Evolutionary conservation across 2,329 filamentous ascomycete genomes (phyloP), one percentile per base, ranked within the genome.

Genomic region (Penicillium decumbens): DNA sequence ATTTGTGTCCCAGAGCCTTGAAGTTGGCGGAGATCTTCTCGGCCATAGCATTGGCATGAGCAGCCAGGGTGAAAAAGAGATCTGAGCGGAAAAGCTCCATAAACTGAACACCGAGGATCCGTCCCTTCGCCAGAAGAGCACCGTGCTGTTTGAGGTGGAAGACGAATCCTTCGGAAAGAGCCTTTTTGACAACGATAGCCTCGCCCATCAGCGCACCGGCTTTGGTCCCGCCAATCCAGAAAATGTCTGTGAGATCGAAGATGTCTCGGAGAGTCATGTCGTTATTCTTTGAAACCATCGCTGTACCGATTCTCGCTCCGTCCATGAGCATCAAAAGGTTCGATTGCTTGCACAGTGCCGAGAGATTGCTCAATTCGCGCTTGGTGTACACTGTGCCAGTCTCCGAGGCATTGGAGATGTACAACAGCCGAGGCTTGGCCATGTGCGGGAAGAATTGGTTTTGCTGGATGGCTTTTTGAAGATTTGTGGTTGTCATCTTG

Each of bases 161-260:
- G 41, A 73, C 72, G 50, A 76, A 79, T 29, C 76, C 77, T 4
- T 71, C 64, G 0, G 75, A 72, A 0, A 79, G 60, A 4, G 51
- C 45, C 25, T 75, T 65, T 43, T 76, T 76, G 24, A 79, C 73
- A 0, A 79, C 70, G 6, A 79, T 72, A 1, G 76, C 77, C 50
- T 79, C 77, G 1, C 77, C 77, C 3, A 79, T 66, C 3, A 79
- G 56, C 0, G 76, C 75, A 1, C 77, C 77, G 53, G 76, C 76
- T 54, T 79, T 79, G 4, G 77, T 79, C 0, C 77, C 77, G 3
- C 77, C 77, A 32, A 79, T 78, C 77, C 77, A 79, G 63, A 79
- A 79, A 18, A 79, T 75, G 47, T 79, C 77, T 0, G 74, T 76
- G 35, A 77, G 56, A 4, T 76, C 71, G 1, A 77, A 59, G 5